Conservation (phyloP, 257 asterid species). For the Scutellaria minor region DNA sequence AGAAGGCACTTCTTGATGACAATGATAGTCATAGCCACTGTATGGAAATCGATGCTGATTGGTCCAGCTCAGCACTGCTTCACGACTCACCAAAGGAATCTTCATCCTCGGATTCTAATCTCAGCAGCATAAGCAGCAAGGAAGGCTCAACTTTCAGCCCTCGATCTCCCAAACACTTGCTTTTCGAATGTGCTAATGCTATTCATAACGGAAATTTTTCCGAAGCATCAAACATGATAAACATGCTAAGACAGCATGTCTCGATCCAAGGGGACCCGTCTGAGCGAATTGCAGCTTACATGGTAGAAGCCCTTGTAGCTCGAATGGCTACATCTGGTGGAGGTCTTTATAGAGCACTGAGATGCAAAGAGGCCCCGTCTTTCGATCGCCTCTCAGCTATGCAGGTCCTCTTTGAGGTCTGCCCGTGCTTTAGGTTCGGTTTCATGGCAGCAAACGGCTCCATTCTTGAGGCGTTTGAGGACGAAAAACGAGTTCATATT, state of each 20-base stretch:
- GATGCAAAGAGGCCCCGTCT: constrained; percentile 85
- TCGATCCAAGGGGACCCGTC: constrained; percentile 88
- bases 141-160: constrained; percentile 37
- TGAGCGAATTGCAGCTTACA: constrained; percentile 84
- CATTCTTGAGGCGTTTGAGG: constrained; percentile 67
- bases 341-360: constrained; percentile 85
- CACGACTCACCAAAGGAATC: constrained; percentile 76
- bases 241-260: constrained; percentile 68
- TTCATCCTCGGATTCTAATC: constrained; percentile 63
- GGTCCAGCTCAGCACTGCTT: constrained; percentile 46
- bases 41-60: constrained; percentile 59
- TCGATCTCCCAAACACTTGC: constrained; percentile 59
- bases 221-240: constrained; percentile 59
- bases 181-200: constrained; percentile 73
- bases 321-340: constrained; percentile 80
- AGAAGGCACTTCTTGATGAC: constrained; percentile 69
- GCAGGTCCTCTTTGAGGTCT: constrained; percentile 94
- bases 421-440: constrained; percentile 94
- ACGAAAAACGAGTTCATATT: constrained; percentile 72
- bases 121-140: constrained; percentile 60
- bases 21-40: constrained; percentile 24
- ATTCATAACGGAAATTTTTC: constrained; percentile 60
- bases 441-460: constrained; percentile 92
- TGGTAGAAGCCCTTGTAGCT: constrained; percentile 95
- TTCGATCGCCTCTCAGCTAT: constrained; percentile 77